Conservation (phyloP, 805 yeast genomes). For the Candida tammaniensis region DNA sequence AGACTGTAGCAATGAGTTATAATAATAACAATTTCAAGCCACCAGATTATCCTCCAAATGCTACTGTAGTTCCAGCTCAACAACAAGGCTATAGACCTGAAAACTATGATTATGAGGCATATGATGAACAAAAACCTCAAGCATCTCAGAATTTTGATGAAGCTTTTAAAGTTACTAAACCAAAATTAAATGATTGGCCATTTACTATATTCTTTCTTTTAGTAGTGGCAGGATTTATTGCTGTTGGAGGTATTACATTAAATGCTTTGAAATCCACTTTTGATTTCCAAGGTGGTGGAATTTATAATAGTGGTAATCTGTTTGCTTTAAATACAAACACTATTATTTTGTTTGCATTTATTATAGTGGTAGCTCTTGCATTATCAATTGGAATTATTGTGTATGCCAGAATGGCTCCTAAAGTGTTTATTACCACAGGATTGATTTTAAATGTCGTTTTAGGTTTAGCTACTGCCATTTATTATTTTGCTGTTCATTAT, state of each 20-base stretch:
- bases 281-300: conserved; percentile 58
- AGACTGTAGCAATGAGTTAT: conserved; percentile 13
- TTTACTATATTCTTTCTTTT: conserved; percentile 52
- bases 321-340: conserved; percentile 76
- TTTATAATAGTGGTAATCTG: conserved; percentile 50
- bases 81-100: conserved; percentile 14
- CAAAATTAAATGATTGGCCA: conserved; percentile 69
- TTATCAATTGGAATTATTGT: conserved; percentile 55
- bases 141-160: conserved; percentile 52
- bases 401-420: conserved; percentile 64
- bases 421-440: conserved; percentile 64
- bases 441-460: conserved; percentile 63
- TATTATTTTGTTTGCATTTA: conserved; percentile 64
- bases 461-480: conserved; percentile 75
- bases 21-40: conserved; percentile 9
- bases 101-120: conserved; percentile 27
- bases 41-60: conserved; percentile 4
- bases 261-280: conserved; percentile 59
- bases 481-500: conserved; percentile 62
- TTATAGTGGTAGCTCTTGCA: conserved; percentile 56
- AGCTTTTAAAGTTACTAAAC: conserved; percentile 61
- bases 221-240: conserved; percentile 62
- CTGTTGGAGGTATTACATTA: conserved; percentile 65
- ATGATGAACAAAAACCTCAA: conserved; percentile 28
- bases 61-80: conserved; percentile 16